phyloP scores from a whole-genome alignment of 495 filamentous ascomycete genomes.

The Hyaloscypha hepaticicola region DNA sequence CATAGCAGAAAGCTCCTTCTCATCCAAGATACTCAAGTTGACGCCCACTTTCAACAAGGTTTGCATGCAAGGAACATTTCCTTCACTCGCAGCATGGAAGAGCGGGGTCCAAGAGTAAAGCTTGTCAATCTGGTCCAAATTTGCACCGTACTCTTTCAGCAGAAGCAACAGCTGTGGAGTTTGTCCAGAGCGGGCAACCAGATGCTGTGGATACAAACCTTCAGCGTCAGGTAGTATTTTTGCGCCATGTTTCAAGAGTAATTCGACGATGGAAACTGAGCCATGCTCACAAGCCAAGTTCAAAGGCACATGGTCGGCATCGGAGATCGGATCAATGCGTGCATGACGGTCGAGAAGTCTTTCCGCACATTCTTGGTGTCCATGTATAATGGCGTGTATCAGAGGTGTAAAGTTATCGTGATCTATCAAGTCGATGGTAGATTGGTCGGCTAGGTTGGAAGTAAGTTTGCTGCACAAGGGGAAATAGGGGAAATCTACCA shows the following conservation, averaged over 20 bases:
- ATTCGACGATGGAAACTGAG: slow-evolving; percentile 74
- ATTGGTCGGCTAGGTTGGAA: slow-evolving; percentile 39
- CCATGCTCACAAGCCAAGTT: slow-evolving; percentile 94
- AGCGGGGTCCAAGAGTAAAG: slow-evolving; percentile 96
- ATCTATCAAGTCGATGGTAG: slow-evolving; percentile 80
- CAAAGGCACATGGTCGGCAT: slow-evolving; percentile 89
- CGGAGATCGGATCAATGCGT: slow-evolving; percentile 74
- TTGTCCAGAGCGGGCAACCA: slow-evolving; percentile 87
- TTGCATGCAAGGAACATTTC: slow-evolving; percentile 82
- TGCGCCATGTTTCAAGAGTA: slow-evolving; percentile 77
- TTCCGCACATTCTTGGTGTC: slow-evolving; percentile 73
- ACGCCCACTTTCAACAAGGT: slow-evolving; percentile 74
- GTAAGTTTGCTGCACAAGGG: neutral
- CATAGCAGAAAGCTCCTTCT: slow-evolving; percentile 91
- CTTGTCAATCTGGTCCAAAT: slow-evolving; percentile 90
- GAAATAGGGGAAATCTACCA: slow-evolving; percentile 36
- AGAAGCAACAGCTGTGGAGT: slow-evolving; percentile 74
- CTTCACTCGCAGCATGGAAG: slow-evolving; percentile 95
- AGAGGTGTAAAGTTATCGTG: slow-evolving; percentile 97
- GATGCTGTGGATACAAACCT: slow-evolving; percentile 95
- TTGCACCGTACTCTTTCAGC: slow-evolving; percentile 82
- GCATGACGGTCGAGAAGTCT: slow-evolving; percentile 70
- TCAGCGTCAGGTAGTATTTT: slow-evolving; percentile 87
- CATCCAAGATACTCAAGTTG: slow-evolving; percentile 73
- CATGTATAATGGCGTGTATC: slow-evolving; percentile 90